Evolutionary conservation across 345 rosid genomes (phyloP), one percentile per base, ranked within the genome.

Genomic region (Orychophragmus violaceus): DNA sequence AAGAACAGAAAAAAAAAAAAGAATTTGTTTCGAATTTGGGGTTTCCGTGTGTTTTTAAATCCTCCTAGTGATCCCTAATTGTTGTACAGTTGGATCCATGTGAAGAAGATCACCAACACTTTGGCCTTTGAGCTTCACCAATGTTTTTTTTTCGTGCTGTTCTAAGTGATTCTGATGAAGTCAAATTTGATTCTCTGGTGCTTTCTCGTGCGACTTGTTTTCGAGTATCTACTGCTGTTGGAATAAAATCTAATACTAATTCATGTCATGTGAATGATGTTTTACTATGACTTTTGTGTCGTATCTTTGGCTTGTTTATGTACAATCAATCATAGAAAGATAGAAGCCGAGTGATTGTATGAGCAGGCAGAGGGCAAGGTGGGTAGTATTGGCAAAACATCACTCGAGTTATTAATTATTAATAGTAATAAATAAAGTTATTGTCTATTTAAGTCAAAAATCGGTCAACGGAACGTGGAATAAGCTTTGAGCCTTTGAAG

Each of bases 281-380:
- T 42, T 62, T 33, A 62, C 5, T 50, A 16, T n/a, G 37, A 11
- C n/a, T 21, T 5, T 37, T n/a, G n/a, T n/a, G n/a, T n/a, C n/a
- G 27, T 6, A 21, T n/a, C 35, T 28, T 46, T 5, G 74, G n/a
- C n/a, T n/a, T n/a, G n/a, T n/a, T n/a, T n/a, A n/a, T n/a, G n/a
- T n/a, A n/a, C n/a, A n/a, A n/a, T 73, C 12, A 70, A 74, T 73
- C 76, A 61, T 69, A 64, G 25, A 60, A 70, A 68, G 80, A 74
- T 9, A 91, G 70, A 25, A 80, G 33, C 51, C 82, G 77, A 13
- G 59, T 80, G 67, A 92, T 89, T 9, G 69, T 77, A 18, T 71
- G 8, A 24, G 79, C 77, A 6, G 88, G 72, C 61, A 64, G 84
- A 82, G 12, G 97, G 96, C 83, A 92, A 76, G 79, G n/a, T n/a